Conservation (phyloP, 768 basidiomycete species). For the Boletus subparvulus region DNA sequence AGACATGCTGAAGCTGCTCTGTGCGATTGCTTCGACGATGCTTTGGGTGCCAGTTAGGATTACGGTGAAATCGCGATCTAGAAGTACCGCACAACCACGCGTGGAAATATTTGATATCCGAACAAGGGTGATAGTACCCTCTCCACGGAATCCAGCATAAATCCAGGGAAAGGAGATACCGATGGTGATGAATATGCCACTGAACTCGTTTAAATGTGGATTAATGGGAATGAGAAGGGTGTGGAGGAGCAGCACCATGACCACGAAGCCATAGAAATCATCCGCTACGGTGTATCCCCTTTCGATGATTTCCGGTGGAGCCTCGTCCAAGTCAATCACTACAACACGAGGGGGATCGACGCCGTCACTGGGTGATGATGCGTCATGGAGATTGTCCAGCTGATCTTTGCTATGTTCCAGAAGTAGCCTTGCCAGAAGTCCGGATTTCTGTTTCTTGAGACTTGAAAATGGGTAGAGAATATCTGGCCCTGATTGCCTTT, state of each 20-base stretch:
- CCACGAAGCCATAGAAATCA: not conserved
- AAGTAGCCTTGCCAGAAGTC: constrained; percentile 5
- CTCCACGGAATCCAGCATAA: not conserved
- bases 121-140: constrained; percentile 2
- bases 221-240: not conserved
- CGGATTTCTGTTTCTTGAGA: constrained; percentile 7
- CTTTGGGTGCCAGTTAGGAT: not conserved
- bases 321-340: constrained; percentile 4
- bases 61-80: constrained; percentile 1
- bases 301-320: not conserved
- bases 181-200: too few relatives aligned
- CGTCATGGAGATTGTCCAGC: not conserved
- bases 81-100: not conserved
- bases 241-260: not conserved
- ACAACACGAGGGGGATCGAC: not conserved
- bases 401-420: not conserved
- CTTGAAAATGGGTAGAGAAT: constrained; percentile 7
- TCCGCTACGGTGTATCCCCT: constrained; percentile 1
- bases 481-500: not conserved
- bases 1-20: constrained; percentile 1
- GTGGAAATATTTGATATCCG: not conserved
- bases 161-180: not conserved
- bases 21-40: constrained; percentile 3
- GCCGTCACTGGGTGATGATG: not conserved
- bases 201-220: too few relatives aligned